Base-by-base conservation (phyloP, 2,329 filamentous ascomycete species). In the Talaromyces sp. region DNA sequence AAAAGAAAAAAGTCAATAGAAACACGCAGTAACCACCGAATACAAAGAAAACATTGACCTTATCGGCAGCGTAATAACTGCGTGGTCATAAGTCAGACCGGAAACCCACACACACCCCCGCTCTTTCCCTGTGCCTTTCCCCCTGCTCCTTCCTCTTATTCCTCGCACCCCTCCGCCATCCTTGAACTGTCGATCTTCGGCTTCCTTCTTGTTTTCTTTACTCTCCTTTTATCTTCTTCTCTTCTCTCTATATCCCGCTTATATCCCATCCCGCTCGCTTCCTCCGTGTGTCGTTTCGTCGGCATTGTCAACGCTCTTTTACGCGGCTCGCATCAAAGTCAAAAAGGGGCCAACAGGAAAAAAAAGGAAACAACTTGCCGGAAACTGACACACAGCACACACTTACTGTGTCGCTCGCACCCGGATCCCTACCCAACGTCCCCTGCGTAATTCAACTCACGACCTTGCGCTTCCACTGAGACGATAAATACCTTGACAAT, bases 381-480 rank as follows among this genome's bases (percentile, higher is more conserved):
- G 15, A 43, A 35, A 33, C 25, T 33, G 25, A 45, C 57, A 33
- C 41, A 27, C 37, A 31, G 37, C 56, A 49, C 39, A 61, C 41
- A 19, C n/a, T 35, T 33, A 15, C 41, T 35, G 27, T 61, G 37
- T 61, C 41, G 58, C 47, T 54, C 50, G n/a, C 50, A 54, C 50
- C 50, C 50, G 31, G 50, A 54, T 54, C 59, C 59, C 59, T 54
- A 52, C 45, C 47, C 60, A 62, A 50, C 60, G 49, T 62, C 60
- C 60, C 60, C 60, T 62, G 47, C 47, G 45, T 54, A 56, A 39
- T 43, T 41, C 60, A 54, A n/a, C 47, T 39, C n/a, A 56, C 33
- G 33, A 56, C 52, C 52, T 56, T 56, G 25, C 52, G 52, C 52
- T 37, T 25, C 22, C 3, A 4, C n/a, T n/a, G 2, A 6, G 25